Base-by-base conservation (phyloP, 1,284 basidiomycete genomes). In the Irpex sp. region DNA sequence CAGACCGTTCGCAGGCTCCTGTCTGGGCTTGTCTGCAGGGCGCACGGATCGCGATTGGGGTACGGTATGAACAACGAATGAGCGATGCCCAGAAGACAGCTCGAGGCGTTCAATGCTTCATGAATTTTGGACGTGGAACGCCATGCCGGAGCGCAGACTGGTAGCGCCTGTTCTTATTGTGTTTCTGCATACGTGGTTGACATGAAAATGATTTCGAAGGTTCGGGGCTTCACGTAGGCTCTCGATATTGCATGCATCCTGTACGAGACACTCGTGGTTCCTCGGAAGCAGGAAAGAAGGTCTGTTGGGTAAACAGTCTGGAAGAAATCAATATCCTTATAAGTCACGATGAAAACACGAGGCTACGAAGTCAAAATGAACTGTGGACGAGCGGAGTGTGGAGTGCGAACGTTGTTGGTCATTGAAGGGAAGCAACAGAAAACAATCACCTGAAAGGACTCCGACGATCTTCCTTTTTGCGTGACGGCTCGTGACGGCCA, bases 321-420 rank as follows among this genome's bases (percentile, higher is more conserved):
- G 34, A 21, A 56, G 54, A 56, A 34, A 15, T 7, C 54, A 17
- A 56, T 56, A 56, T 31, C 54, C 54, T 34, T 36, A 56, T 56
- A 34, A 56, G 54, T 56, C 13, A 21, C 54, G 54, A 56, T 21
- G 13, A 21, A 56, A 36, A 56, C 54, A 56, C 54, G 54, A 56
- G 54, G 54, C 54, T 56, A 56, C 54, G 54, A 56, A 56, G 54
- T 36, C 54, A 56, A 56, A 56, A 52, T 52, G 49, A 52, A 52
- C 11, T 52, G 17, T 52, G 17, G 49, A 9, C 9, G 49, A 19
- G 21, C 17, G 49, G 54, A 21, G 34, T 56, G 21, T 56, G 54
- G 54, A 21, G 31, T 56, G 54, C n/a, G 49, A 51, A 51, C 17
- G 54, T 56, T 56, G 54, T 11, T 15, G 34, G 54, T 34, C 9